Conservation (phyloP, 2,329 filamentous ascomycete genomes). For the Penicillium sp. region DNA sequence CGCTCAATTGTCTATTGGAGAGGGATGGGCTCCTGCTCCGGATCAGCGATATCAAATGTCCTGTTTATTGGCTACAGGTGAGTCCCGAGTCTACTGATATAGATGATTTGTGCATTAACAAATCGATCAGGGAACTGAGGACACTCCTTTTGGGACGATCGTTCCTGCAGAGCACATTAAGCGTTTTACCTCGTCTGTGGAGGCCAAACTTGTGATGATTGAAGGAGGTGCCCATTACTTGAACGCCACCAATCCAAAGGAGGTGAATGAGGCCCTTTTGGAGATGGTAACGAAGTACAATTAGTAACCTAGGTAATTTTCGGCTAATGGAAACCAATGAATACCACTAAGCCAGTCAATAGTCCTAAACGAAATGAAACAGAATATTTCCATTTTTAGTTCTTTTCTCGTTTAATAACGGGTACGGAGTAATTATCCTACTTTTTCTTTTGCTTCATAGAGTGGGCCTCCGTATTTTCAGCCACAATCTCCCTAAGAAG, state of each 20-base stretch:
- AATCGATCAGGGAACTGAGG: not conserved
- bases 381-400: not conserved
- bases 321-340: not conserved
- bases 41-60: constrained; percentile 42
- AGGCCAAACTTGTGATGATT: constrained; percentile 38
- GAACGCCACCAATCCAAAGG: constrained; percentile 41
- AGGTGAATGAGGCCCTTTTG: constrained; percentile 30
- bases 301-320: not conserved
- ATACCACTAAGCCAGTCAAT: not conserved
- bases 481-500: not conserved
- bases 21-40: constrained; percentile 42
- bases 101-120: not conserved
- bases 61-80: constrained; percentile 44
- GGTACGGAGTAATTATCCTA: too few relatives aligned
- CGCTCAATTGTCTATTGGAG: constrained; percentile 42
- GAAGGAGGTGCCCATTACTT: constrained; percentile 45
- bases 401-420: too few relatives aligned
- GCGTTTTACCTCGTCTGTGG: constrained; percentile 38
- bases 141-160: constrained; percentile 4
- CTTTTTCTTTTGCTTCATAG: not conserved
- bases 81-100: constrained; percentile 13
- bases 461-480: not conserved
- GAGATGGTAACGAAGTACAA: constrained; percentile 22
- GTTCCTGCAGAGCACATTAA: constrained; percentile 38
- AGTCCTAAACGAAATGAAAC: not conserved